These are phyloP conservation scores for Pseudogymnoascus sp. DNA, from an alignment of 2,329 filamentous ascomycete genomes.

Conservation along the genomic window DNA sequence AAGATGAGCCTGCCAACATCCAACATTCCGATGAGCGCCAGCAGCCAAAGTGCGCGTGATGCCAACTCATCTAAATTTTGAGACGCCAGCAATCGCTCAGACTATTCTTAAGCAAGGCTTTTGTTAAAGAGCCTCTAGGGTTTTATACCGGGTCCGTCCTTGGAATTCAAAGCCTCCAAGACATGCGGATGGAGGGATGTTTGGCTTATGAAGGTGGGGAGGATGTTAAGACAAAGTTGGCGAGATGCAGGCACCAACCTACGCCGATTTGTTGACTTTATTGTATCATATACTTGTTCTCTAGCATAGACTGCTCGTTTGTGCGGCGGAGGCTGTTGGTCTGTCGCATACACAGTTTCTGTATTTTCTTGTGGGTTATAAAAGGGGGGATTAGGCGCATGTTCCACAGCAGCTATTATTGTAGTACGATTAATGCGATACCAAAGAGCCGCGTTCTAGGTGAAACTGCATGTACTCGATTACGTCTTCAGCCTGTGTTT, in stretches of 20 bases:
- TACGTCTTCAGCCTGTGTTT: neutral
- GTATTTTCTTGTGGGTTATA: constrained; percentile 4
- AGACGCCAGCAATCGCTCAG: neutral
- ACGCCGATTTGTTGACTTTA: neutral
- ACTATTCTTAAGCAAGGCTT: neutral
- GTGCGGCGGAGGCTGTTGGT: neutral
- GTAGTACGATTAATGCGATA: constrained; percentile 6
- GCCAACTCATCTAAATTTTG: constrained; percentile 46
- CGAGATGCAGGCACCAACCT: constrained; percentile 1
- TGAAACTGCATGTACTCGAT: neutral
- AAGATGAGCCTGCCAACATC: constrained; percentile 63
- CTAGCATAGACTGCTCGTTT: constrained; percentile 1
- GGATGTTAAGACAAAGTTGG: neutral
- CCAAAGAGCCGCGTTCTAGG: neutral
- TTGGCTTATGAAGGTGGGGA: neutral
- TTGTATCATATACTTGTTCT: constrained; percentile 7
- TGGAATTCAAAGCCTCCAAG: neutral
- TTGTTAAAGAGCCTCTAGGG: neutral
- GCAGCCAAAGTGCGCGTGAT: constrained; percentile 84
- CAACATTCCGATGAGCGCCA: constrained; percentile 64
- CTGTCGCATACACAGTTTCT: neutral
- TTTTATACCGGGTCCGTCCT: neutral
- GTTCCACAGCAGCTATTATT: neutral
- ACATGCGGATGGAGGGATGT: neutral
- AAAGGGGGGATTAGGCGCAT: constrained; percentile 6